phyloP scores from a whole-genome alignment of 805 yeast genomes.

The Yarrowia sp. region DNA sequence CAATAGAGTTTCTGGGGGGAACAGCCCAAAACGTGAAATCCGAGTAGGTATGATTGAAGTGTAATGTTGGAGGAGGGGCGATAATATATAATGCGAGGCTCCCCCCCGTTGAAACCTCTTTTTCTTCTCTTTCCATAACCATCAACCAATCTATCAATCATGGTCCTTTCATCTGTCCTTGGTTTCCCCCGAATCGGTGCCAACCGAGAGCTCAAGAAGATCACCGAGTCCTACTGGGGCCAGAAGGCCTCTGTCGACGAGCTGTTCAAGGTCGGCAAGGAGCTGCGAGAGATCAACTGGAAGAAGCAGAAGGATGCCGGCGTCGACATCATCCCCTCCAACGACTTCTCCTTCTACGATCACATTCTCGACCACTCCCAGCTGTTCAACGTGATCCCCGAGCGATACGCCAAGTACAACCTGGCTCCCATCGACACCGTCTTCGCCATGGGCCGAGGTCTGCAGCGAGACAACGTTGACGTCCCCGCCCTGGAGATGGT shows the following conservation, averaged over 20 bases:
- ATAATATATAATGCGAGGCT: conserved; percentile 11
- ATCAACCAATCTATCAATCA: conserved; percentile 47
- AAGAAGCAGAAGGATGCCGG: conserved; percentile 96
- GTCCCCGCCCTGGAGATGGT: conserved; percentile 99
- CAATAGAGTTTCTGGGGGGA: conserved; percentile 19
- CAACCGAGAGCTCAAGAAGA: conserved; percentile 98
- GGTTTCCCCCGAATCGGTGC: conserved; percentile 99
- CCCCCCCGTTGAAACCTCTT: not conserved
- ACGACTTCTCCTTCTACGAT: conserved; percentile 98
- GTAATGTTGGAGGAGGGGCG: no score
- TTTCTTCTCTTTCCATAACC: not conserved
- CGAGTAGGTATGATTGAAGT: conserved; percentile 13
- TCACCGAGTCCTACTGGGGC: conserved; percentile 98
- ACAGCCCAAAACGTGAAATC: conserved; percentile 33
- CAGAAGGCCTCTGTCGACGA: conserved; percentile 91
- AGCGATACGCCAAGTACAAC: conserved; percentile 91
- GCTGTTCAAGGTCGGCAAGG: conserved; percentile 90
- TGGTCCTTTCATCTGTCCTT: conserved; percentile 97
- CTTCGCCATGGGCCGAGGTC: conserved; percentile 99
- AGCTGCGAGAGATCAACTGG: conserved; percentile 96
- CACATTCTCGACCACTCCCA: conserved; percentile 93
- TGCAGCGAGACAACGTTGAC: conserved; percentile 97
- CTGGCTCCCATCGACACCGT: conserved; percentile 88
- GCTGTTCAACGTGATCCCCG: conserved; percentile 94
- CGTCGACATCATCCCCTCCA: conserved; percentile 95